Evolutionary conservation across 2,329 filamentous ascomycete species (phyloP), one percentile per base, ranked within the genome.

Genomic region (Leptographium procerum): DNA sequence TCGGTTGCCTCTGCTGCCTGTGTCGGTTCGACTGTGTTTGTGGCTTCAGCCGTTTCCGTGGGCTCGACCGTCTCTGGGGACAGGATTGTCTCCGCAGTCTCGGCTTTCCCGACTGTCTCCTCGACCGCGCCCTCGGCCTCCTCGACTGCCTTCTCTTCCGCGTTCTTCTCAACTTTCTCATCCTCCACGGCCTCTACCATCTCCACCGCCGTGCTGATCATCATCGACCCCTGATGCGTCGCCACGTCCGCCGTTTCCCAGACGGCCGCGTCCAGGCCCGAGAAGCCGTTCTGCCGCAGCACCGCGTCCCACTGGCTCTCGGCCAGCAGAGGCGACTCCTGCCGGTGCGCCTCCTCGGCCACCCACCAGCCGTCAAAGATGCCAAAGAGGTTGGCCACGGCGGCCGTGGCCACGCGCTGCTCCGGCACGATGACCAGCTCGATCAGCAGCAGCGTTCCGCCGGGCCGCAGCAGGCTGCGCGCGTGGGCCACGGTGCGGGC

Each of bases 391-490:
- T 61, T 57, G 26, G 61, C 59, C 9, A 63, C 61, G 31, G 60
- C 59, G 22, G 59, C 60, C 9, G 60, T 59, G 11, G 59, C 45
- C 14, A 61, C 59, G 0, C 51, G 52, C 57, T 62, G 61, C 51
- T 62, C 48, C 11, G 59, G 59, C 24, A 62, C 60, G n/a, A 60
- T 55, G 22, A 63, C 59, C 14, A 62, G 60, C 56, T 62, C 61
- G 28, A 62, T 62, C 22, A 62, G 57, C 52, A 64, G 56, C 60
- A 64, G 47, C 6, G 56, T 56, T 13, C 61, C 62, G 24, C 60
- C 61, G 11, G 59, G 61, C 1, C 66, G 69, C 2, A 73, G 59
- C 5, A 73, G 58, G 31, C 47, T 52, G 16, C 63, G 59, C 1
- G 60, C 60, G 19, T 65, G 58, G 5, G 56, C 22, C 64, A 68